Evolutionary conservation across 148 eudicot genomes (phyloP).

Genomic region (Silene uniflora): DNA sequence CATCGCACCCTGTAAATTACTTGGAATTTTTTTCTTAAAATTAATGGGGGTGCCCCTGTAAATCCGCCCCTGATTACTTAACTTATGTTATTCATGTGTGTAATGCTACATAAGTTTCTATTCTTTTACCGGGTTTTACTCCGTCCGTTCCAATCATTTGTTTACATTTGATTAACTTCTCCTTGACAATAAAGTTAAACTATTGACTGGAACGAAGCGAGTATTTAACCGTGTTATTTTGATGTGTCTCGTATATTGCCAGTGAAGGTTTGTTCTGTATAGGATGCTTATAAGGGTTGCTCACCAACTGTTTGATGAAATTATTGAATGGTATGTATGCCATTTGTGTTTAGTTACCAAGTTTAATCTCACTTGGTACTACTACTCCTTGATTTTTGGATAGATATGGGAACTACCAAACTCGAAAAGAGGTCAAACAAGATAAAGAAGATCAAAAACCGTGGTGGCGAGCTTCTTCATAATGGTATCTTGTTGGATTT

Average conservation of each 20-base stretch:
- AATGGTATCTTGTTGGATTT: conserved; percentile 14
- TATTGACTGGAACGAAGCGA: too few species aligned
- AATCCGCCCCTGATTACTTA: too few species aligned
- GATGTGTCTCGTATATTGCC: too few species aligned
- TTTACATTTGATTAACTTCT: too few species aligned
- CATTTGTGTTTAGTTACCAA: background rate
- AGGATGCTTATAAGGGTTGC: background rate
- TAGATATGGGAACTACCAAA: conserved; percentile 24
- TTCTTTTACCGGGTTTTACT: too few species aligned
- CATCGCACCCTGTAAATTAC: too few species aligned
- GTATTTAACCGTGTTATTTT: background rate
- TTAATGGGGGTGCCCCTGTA: too few species aligned
- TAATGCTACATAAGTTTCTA: too few species aligned
- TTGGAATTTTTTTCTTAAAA: too few species aligned
- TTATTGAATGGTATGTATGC: background rate
- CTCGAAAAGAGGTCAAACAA: conserved; percentile 17
- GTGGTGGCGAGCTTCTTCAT: conserved; percentile 3
- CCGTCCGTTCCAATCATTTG: too few species aligned
- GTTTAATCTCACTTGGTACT: background rate
- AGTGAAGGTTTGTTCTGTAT: background rate
- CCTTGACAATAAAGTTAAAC: too few species aligned
- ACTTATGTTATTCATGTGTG: too few species aligned
- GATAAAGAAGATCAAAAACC: conserved; percentile 13
- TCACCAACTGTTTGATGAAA: conserved; percentile 6
- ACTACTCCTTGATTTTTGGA: background rate